Base-by-base conservation (phyloP, 139 green algal species). In the Chlorella sp. region DNA sequence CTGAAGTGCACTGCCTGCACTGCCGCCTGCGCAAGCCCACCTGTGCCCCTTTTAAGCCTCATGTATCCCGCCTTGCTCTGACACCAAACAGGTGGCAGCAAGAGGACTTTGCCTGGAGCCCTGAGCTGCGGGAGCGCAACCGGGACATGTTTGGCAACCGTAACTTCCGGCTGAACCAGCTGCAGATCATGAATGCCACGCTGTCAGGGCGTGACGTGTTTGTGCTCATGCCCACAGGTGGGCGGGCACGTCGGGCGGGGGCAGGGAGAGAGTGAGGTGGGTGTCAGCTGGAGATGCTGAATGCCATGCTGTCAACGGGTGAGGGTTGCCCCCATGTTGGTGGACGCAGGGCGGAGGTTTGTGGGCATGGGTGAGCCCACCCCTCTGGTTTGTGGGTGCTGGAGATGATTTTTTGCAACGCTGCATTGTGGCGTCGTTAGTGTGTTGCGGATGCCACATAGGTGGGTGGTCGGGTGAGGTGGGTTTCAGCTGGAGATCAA, bases 211-310 rank as follows among this genome's bases (percentile, higher is more conserved):
- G 90, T 36, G 96, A 98, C 92, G 91, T 95, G n/a, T 98, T 98
- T 89, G 96, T 98, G 61, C 92, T 98, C 36, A 98, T 98, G 96
- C 96, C 96, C 5, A 98, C 96, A 22, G 95, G 95, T 39, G 90
- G 89, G 34, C 64, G 18, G n/a, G 71, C 26, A 37, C 61, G 64
- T 9, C 11, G 21, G 64, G 64, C 21, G 14, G 60, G 60, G 60
- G 14, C 15, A 18, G 60, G 15, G 60, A 18, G 76, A 57, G 76
- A n/a, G n/a, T 57, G 34, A n/a, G 28, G 80, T 69, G 40, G 40
- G 79, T 69, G 42, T 68, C 15, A 37, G 14, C 28, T n/a, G n/a
- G n/a, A n/a, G n/a, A n/a, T n/a, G n/a, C n/a, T n/a, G n/a, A n/a
- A n/a, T n/a, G n/a, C n/a, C n/a, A n/a, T n/a, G n/a, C n/a, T n/a